A percentile compares a stretch with the other conserved stretches of the same genome.
phyloP scores from a whole-genome alignment of 2,329 filamentous ascomycete genomes.

The Amauroascus niger region DNA sequence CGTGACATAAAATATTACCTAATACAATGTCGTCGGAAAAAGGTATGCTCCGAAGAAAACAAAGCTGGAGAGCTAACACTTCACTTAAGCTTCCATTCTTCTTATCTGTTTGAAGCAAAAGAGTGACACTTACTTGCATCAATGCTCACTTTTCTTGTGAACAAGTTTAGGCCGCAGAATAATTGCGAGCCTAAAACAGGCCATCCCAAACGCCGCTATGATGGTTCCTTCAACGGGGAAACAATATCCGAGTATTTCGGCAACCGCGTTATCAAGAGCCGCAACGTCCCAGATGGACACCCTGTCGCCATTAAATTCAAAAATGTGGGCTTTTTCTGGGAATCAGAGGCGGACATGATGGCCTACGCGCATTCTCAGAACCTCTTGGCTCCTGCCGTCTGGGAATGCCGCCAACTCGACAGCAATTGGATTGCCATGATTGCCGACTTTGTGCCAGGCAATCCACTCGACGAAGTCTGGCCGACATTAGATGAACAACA shows the following conservation, averaged over 20 bases:
- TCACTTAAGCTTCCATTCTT: conserved; percentile 2
- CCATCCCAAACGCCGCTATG: not conserved
- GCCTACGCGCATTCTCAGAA: conserved; percentile 5
- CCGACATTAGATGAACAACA: conserved; percentile 6
- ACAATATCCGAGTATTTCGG: conserved; percentile 11
- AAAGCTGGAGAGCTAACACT: too few relatives aligned
- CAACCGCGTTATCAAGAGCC: conserved; percentile 11
- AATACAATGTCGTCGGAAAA: too few relatives aligned
- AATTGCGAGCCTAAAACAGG: not conserved
- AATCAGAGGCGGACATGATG: conserved; percentile 15
- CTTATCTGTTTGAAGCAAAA: not conserved
- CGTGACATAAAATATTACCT: too few relatives aligned
- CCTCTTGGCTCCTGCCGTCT: conserved; percentile 10
- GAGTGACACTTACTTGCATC: conserved; percentile 8
- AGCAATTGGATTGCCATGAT: not conserved
- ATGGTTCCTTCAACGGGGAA: conserved; percentile 10
- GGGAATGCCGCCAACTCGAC: conserved; percentile 6
- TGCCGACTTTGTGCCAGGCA: too few relatives aligned
- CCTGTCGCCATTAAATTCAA: conserved; percentile 14
- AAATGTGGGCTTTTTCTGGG: conserved; percentile 1
- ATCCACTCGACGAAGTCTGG: conserved; percentile 12
- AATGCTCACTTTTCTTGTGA: conserved; percentile 8
- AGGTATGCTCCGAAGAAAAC: too few relatives aligned
- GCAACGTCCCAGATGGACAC: conserved; percentile 6
- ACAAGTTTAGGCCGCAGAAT: conserved; percentile 7